A percentile compares a stretch with the other conserved stretches of the same genome.
These are phyloP conservation scores for Physcomitrium patens DNA, from an alignment of 225 moss, liverwort and hornwort species.

Conservation along the genomic window DNA sequence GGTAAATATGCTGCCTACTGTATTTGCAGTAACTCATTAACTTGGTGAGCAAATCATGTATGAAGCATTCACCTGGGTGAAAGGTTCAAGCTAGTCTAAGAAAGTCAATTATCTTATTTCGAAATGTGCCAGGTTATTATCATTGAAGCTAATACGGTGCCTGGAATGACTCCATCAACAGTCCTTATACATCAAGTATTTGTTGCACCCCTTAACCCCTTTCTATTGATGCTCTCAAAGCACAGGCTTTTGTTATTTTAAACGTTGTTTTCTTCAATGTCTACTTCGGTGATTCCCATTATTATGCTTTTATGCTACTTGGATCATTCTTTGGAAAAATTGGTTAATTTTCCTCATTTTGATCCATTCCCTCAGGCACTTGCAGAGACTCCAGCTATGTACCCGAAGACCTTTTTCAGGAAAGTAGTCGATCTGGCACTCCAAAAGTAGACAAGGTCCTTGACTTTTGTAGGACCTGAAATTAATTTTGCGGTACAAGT, in stretches of 20 bases:
- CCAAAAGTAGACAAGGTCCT: constrained; percentile 21
- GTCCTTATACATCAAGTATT: constrained; percentile 92
- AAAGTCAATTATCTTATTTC: constrained; percentile 24
- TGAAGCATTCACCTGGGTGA: not conserved
- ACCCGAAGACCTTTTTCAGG: constrained; percentile 71
- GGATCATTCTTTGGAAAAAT: not conserved
- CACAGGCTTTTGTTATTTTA: constrained; percentile 8
- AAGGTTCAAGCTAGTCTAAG: not conserved
- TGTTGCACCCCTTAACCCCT: constrained; percentile 12
- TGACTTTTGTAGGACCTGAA: constrained; percentile 25
- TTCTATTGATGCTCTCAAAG: constrained; percentile 7
- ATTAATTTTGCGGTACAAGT: not conserved
- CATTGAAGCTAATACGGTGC: constrained; percentile 97
- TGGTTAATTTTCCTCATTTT: constrained; percentile 16
- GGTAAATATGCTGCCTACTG: constrained; percentile 40
- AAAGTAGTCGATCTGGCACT: constrained; percentile 70
- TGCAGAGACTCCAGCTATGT: constrained; percentile 74
- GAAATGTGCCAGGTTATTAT: constrained; percentile 64
- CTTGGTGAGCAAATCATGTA: not conserved
- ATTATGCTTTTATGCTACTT: not conserved
- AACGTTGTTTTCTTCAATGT: not conserved
- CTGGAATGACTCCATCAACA: constrained; percentile 98
- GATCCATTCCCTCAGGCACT: constrained; percentile 65
- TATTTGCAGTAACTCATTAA: constrained; percentile 4
- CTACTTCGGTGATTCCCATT: not conserved